Evolutionary conservation across 148 eudicot species (phyloP).

Genomic region (Oxyria digyna): DNA sequence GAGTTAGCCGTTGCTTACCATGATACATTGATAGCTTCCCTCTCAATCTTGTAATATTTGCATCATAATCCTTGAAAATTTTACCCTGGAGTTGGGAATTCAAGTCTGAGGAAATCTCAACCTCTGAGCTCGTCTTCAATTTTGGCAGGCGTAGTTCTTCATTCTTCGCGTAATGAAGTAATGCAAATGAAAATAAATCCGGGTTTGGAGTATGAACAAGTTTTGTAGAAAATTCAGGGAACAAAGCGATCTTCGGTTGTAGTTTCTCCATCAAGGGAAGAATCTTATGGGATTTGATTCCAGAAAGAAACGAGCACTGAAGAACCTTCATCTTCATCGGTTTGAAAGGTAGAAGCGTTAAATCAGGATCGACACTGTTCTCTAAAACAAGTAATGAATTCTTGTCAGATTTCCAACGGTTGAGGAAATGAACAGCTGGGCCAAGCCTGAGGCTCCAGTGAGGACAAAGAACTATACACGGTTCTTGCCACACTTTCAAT

Average conservation of each 20-base stretch:
- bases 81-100: constrained; percentile 33
- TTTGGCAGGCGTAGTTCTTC: constrained; percentile 34
- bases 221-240: constrained; percentile 42
- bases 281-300: constrained; percentile 50
- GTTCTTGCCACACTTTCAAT: constrained; percentile 90
- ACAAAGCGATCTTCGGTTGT: constrained; percentile 53
- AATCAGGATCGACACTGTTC: constrained; percentile 49
- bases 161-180: constrained; percentile 32
- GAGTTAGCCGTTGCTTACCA: constrained; percentile 33
- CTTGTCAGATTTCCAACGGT: constrained; percentile 61
- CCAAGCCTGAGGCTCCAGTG: constrained; percentile 94
- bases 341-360: constrained; percentile 67
- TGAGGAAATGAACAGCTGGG: constrained; percentile 78
- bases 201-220: constrained; percentile 14
- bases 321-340: constrained; percentile 75
- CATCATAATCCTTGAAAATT: constrained; percentile 24
- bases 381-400: constrained; percentile 79
- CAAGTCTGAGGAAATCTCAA: constrained; percentile 47
- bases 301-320: constrained; percentile 82
- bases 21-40: constrained; percentile 54
- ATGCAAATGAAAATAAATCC: constrained; percentile 21
- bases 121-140: constrained; percentile 24
- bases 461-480: constrained; percentile 81
- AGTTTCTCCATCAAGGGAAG: constrained; percentile 44
- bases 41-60: constrained; percentile 39